Conservation (phyloP, 2,329 filamentous ascomycete species). For the Stachybotrys chlorohalonatus region DNA sequence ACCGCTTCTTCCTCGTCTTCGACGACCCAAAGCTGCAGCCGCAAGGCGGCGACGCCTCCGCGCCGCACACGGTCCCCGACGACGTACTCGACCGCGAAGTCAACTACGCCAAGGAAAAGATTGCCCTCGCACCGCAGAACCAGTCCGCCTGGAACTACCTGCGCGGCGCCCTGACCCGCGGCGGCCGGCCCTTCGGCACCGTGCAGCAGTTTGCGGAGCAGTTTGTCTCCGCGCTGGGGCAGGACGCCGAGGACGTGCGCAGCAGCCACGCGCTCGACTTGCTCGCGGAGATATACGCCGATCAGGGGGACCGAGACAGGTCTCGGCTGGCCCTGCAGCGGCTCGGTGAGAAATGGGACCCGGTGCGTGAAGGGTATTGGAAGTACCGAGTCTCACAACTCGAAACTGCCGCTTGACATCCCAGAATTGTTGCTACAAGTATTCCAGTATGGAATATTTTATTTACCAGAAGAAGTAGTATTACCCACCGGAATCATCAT, state of each 20-base stretch:
- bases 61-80: conserved; percentile 45
- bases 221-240: conserved; percentile 40
- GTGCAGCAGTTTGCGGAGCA: conserved; percentile 39
- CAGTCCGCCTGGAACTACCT: conserved; percentile 93
- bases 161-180: conserved; percentile 63
- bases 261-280: conserved; percentile 64
- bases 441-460: too few species aligned
- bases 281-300: conserved; percentile 58
- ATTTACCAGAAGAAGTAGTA: too few species aligned
- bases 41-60: conserved; percentile 35
- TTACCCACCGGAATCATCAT: too few species aligned
- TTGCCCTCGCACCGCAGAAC: conserved; percentile 79
- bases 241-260: conserved; percentile 40
- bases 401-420: neutral
- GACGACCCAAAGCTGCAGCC: conserved; percentile 46
- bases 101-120: conserved; percentile 62
- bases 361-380: conserved; percentile 88
- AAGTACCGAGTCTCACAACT: conserved; percentile 39
- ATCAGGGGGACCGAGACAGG: conserved; percentile 46
- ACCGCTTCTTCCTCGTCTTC: conserved; percentile 91
- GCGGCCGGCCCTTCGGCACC: conserved; percentile 38
- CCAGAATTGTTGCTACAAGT: too few species aligned
- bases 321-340: conserved; percentile 64
- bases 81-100: conserved; percentile 67
- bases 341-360: conserved; percentile 80